phyloP scores from a whole-genome alignment of 2,329 filamentous ascomycete genomes.

The Thelonectria rubi region DNA sequence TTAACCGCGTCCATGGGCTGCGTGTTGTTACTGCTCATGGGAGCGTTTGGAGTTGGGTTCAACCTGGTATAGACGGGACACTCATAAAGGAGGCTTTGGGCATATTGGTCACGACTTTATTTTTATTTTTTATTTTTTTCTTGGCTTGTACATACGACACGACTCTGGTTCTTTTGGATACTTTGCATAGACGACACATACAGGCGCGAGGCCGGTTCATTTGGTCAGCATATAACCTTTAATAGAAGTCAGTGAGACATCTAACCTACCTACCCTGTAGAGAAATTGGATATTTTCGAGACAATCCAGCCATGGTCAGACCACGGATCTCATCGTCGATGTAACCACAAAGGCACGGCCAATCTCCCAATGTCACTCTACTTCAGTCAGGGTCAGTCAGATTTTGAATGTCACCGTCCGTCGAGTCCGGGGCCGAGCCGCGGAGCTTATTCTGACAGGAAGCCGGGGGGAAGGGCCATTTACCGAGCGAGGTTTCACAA shows the following conservation, averaged over 20 bases:
- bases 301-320: no score
- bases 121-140: no score
- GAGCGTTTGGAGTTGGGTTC: slow-evolving; percentile 36
- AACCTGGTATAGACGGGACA: slow-evolving; percentile 37
- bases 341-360: no score
- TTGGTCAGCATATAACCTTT: not conserved
- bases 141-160: not conserved
- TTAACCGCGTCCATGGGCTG: slow-evolving; percentile 29
- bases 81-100: not conserved
- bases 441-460: slow-evolving; percentile 9
- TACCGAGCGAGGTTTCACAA: not conserved
- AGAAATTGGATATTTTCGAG: no score
- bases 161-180: not conserved
- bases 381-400: not conserved
- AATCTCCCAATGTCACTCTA: not conserved
- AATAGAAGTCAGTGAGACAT: not conserved
- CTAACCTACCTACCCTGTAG: no score
- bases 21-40: slow-evolving; percentile 29
- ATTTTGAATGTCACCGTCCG: not conserved
- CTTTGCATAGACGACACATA: not conserved
- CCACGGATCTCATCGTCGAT: no score
- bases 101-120: slow-evolving; percentile 4
- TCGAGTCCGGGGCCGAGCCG: not conserved
- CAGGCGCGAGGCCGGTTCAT: not conserved
- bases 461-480: not conserved